Conservation (phyloP, 2,329 filamentous ascomycete genomes). For the Elsinoe necatrix region DNA sequence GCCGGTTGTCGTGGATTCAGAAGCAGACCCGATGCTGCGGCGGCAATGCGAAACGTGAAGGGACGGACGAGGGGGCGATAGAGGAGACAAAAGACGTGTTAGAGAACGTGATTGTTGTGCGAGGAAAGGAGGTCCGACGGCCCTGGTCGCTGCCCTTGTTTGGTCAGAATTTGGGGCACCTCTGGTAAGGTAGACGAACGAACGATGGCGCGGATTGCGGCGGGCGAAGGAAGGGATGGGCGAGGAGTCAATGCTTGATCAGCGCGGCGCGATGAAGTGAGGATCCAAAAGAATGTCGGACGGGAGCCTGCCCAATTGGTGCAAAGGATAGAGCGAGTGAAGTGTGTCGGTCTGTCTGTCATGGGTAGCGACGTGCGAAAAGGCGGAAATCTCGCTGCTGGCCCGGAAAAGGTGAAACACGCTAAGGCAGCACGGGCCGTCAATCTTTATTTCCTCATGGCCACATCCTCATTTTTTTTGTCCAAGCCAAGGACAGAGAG, state of each 20-base stretch:
- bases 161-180: not conserved
- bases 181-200: not conserved
- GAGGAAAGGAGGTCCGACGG: constrained; percentile 3
- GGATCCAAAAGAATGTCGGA: constrained; percentile 12
- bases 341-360: not conserved
- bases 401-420: constrained; percentile 11
- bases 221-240: not conserved
- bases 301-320: constrained; percentile 11
- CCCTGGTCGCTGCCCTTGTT: constrained; percentile 1
- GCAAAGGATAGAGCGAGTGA: not conserved
- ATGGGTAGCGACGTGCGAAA: not conserved
- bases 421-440: constrained; percentile 5
- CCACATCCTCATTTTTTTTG: constrained; percentile 14
- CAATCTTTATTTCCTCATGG: constrained; percentile 9
- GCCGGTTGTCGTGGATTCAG: not conserved
- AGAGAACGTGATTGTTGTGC: not conserved
- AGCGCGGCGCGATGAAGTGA: not conserved
- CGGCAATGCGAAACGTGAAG: constrained; percentile 7
- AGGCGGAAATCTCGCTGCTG: not conserved
- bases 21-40: constrained; percentile 12
- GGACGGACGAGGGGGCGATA: not conserved
- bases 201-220: constrained; percentile 1
- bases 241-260: constrained; percentile 6
- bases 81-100: constrained; percentile 3
- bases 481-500: not conserved